phyloP scores from a whole-genome alignment of 106 monocot genomes.

The Phalaenopsis aphrodite region DNA sequence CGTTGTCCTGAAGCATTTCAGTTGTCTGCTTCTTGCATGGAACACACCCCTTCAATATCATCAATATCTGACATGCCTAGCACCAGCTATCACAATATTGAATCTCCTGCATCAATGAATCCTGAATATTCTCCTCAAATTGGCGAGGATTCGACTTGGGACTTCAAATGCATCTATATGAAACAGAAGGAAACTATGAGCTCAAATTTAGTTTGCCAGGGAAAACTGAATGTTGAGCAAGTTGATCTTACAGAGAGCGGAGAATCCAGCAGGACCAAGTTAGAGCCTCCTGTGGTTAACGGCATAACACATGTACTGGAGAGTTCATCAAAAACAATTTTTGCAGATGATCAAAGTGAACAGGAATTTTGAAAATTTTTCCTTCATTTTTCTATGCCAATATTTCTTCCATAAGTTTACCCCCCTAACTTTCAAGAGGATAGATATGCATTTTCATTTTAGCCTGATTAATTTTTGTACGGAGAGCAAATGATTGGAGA shows the following conservation, averaged over 20 bases:
- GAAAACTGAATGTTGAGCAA: conserved; percentile 12
- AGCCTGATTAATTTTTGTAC: not conserved
- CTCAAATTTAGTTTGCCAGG: conserved; percentile 17
- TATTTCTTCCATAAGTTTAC: not conserved
- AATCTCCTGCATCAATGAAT: conserved; percentile 12
- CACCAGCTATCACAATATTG: conserved; percentile 13
- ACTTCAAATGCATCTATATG: conserved; percentile 16
- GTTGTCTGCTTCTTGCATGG: conserved; percentile 1
- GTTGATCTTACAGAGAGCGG: conserved; percentile 13
- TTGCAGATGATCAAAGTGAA: conserved; percentile 15
- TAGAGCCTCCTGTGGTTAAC: conserved; percentile 12
- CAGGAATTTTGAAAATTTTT: conserved; percentile 16
- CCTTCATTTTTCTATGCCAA: not conserved
- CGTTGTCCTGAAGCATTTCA: not conserved
- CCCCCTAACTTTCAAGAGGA: not conserved
- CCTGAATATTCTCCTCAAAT: conserved; percentile 12
- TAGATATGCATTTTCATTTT: not conserved
- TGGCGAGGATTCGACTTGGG: conserved; percentile 6
- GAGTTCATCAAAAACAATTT: not conserved
- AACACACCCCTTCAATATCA: conserved; percentile 15
- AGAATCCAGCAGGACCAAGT: conserved; percentile 24
- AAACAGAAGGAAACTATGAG: conserved; percentile 16
- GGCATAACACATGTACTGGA: conserved; percentile 3
- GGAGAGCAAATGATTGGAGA: not conserved
- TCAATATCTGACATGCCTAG: conserved; percentile 8